Base-by-base conservation (phyloP, 257 asterid genomes). In the Solanum phureja region DNA sequence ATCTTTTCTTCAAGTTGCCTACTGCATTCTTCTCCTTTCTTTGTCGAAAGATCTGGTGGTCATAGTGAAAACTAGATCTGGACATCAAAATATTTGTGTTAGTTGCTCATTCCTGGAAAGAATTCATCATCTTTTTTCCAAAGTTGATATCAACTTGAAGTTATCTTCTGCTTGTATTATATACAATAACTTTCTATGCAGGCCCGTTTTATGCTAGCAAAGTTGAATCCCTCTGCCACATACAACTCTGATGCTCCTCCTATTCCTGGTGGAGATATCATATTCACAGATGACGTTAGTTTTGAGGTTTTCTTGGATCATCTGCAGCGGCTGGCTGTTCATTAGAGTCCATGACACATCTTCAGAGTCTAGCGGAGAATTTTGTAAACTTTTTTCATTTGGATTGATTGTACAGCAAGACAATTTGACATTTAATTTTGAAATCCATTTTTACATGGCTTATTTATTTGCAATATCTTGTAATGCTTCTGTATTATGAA, bases 171-270 rank as follows among this genome's bases (percentile, higher is more conserved):
- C 27, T 72, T 44, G 64, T 44, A 7, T 3, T 40, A 13, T 44
- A 38, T 37, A 75, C 11, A 24, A 24, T 77, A 27, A 16, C 13
- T 77, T 77, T 81, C 11, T 18, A 81, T 86, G 92, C 96, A 97
- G 99, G 99, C 99, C 46, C 98, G 98, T 76, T 97, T 97, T 90
- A 90, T 97, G 94, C 95, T 97, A 40, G 99, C 98, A 68, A 97
- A 97, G 90, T 94, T 96, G 94, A 97, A 97, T 92, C 99, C 99
- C 86, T 97, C 99, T 49, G 96, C 98, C 46, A 97, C 98, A 64
- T 94, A 97, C 90, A 97, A 93, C 89, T 92, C 99, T 56, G 98
- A 94, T 90, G 89, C 91, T 62, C 93, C 91, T 84, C 92, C 90
- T 49, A 91, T 86, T 77, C 96, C 96, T 73, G 98, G 98, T 35